These are phyloP conservation scores for Plantago ovata DNA, from an alignment of 257 asterid species.

Conservation along the genomic window DNA sequence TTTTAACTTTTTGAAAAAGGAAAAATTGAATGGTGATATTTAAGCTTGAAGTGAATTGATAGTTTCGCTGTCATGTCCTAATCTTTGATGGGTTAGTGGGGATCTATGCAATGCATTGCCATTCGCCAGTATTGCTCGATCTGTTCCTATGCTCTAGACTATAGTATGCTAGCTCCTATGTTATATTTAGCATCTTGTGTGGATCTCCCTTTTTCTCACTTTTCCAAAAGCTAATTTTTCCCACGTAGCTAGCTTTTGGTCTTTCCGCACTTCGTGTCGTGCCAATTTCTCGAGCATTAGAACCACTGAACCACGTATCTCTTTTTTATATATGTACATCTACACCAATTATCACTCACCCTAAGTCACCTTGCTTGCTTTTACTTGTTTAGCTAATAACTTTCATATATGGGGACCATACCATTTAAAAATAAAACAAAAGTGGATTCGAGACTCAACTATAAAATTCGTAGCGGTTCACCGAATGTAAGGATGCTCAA, in stretches of 20 bases:
- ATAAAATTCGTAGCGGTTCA: too few relatives aligned
- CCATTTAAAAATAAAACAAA: too few relatives aligned
- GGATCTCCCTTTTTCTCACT: conserved; percentile 24
- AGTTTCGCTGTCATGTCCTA: conserved; percentile 5
- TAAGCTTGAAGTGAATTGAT: too few relatives aligned
- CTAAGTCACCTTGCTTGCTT: too few relatives aligned
- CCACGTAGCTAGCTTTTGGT: conserved; percentile 15
- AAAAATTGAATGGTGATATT: too few relatives aligned
- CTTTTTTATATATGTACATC: neutral
- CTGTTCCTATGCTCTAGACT: too few relatives aligned
- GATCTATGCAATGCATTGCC: conserved; percentile 22
- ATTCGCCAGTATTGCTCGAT: too few relatives aligned
- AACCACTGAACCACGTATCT: neutral
- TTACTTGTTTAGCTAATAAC: neutral
- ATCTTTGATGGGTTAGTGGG: conserved; percentile 33
- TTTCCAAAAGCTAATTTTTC: conserved; percentile 14
- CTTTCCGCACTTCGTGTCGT: conserved; percentile 7
- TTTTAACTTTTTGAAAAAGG: too few relatives aligned
- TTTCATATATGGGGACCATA: too few relatives aligned
- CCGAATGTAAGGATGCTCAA: too few relatives aligned
- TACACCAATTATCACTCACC: conserved; percentile 1
- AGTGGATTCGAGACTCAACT: too few relatives aligned
- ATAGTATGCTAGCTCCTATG: too few relatives aligned
- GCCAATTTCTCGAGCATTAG: conserved; percentile 14
- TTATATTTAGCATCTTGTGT: conserved; percentile 17